These are phyloP conservation scores for Dictyostelium citrinum DNA, from an alignment of 78 protist species.

Conservation along the genomic window DNA sequence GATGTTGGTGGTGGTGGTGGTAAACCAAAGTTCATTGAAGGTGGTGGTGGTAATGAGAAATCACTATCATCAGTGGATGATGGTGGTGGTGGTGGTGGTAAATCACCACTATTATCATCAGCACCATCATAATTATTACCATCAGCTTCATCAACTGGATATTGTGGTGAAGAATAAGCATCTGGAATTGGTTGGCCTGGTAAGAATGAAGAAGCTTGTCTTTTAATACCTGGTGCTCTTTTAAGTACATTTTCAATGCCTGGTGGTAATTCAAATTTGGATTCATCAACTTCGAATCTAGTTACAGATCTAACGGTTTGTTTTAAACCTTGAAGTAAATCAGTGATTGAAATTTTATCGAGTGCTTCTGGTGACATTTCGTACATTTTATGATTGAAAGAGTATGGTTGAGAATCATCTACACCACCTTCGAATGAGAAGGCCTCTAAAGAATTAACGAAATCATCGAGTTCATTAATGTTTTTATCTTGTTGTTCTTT, in stretches of 20 bases:
- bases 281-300: conserved; percentile 61
- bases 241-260: conserved; percentile 70
- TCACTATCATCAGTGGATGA: not conserved
- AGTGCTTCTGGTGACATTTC: conserved; percentile 61
- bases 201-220: not conserved
- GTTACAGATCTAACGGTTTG: conserved; percentile 58
- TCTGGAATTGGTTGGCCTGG: not conserved
- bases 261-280: conserved; percentile 48
- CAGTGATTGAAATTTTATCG: conserved; percentile 59
- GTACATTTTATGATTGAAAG: conserved; percentile 66
- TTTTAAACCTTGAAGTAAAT: conserved; percentile 57
- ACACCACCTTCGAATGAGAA: conserved; percentile 78
- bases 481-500: conserved; percentile 53
- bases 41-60: conserved; percentile 49
- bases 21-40: not conserved
- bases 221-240: conserved; percentile 18
- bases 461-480: conserved; percentile 35
- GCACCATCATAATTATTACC: not conserved
- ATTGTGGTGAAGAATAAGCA: not conserved
- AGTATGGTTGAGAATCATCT: conserved; percentile 46
- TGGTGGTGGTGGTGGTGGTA: conserved; percentile 67
- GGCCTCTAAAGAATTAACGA: conserved; percentile 27
- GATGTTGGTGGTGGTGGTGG: conserved; percentile 50
- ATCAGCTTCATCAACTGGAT: not conserved
- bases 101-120: not conserved